phyloP scores from a whole-genome alignment of 495 filamentous ascomycete species.

The Lindgomyces ingoldianus region DNA sequence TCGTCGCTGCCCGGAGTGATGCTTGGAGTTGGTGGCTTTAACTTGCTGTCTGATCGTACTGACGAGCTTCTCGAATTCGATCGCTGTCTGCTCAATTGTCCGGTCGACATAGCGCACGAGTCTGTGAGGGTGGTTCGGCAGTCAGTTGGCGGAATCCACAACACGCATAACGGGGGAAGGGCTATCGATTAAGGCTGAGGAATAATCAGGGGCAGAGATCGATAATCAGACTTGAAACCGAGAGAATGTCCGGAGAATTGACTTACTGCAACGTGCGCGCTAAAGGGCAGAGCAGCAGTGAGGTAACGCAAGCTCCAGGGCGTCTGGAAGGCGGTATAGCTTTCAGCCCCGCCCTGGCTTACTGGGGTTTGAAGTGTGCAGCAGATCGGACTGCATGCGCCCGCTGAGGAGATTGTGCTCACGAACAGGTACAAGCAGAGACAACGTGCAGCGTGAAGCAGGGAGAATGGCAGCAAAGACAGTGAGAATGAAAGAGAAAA shows the following conservation, averaged over 20 bases:
- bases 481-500: constrained; percentile 27
- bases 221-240: constrained; percentile 26
- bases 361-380: constrained; percentile 31
- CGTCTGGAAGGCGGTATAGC: constrained; percentile 33
- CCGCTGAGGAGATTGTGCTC: constrained; percentile 10
- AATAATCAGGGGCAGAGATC: constrained; percentile 32
- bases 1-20: constrained; percentile 57
- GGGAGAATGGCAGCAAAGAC: constrained; percentile 13
- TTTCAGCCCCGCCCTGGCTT: constrained; percentile 38
- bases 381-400: constrained; percentile 39
- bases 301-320: constrained; percentile 23
- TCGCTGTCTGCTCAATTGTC: constrained; percentile 48
- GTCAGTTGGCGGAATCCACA: constrained; percentile 28
- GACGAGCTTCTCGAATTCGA: constrained; percentile 60
- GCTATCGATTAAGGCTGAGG: constrained; percentile 32
- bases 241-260: constrained; percentile 33
- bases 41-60: constrained; percentile 49
- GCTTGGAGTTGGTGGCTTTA: constrained; percentile 50
- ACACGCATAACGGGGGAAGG: constrained; percentile 29
- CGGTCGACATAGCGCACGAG: constrained; percentile 33
- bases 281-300: constrained; percentile 28
- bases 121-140: constrained; percentile 16
- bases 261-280: constrained; percentile 38
- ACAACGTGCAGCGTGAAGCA: constrained; percentile 32
- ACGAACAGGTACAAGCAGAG: constrained; percentile 31